Evolutionary conservation across 2,329 filamentous ascomycete species (phyloP).

Genomic region (Cryphonectria carpinicola): DNA sequence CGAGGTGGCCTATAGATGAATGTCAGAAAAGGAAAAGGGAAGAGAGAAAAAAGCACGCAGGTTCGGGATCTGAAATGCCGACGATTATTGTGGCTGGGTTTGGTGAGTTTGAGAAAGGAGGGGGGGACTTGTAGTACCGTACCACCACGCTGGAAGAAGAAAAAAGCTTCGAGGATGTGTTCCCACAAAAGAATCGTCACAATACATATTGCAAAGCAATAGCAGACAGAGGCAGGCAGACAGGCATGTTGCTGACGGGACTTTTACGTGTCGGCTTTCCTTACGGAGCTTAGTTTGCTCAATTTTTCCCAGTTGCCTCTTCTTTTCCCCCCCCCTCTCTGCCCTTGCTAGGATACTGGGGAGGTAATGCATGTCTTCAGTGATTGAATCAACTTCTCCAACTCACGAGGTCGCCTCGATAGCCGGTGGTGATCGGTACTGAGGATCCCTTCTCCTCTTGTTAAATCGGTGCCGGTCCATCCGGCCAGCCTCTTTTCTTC

Average conservation of each 20-base stretch:
- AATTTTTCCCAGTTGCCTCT: background rate
- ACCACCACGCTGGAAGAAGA: too few species aligned
- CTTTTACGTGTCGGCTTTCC: background rate
- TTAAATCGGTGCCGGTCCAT: too few species aligned
- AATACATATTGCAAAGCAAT: too few species aligned
- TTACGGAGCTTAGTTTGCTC: background rate
- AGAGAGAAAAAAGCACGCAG: background rate
- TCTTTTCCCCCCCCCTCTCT: background rate
- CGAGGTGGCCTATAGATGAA: background rate
- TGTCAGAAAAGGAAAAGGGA: background rate
- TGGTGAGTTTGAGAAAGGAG: too few species aligned
- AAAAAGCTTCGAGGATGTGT: too few species aligned
- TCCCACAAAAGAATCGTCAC: too few species aligned
- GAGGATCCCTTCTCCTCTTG: too few species aligned
- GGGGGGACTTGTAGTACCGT: background rate
- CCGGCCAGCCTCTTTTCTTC: too few species aligned
- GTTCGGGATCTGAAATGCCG: background rate
- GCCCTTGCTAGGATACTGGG: background rate
- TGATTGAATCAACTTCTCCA: too few species aligned
- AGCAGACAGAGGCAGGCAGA: background rate
- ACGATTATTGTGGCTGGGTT: background rate
- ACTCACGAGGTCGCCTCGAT: background rate
- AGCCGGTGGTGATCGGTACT: too few species aligned
- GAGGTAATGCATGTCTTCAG: too few species aligned
- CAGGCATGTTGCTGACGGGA: background rate